A percentile compares a stretch with the other conserved stretches of the same genome.
These are phyloP conservation scores for Extremus antarcticus DNA, from an alignment of 495 filamentous ascomycete genomes.

Conservation along the genomic window DNA sequence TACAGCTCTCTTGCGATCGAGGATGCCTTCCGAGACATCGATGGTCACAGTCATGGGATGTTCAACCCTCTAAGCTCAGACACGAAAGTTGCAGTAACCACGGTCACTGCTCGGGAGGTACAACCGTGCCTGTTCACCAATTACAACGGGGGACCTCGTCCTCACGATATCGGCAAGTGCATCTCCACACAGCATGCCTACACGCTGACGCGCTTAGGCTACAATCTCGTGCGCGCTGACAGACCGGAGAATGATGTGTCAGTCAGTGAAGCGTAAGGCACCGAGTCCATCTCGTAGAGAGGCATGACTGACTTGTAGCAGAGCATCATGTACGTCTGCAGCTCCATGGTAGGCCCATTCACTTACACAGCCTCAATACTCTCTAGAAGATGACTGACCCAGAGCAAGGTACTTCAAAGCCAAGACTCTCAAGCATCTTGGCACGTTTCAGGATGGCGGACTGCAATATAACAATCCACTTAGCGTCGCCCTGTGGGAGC, in stretches of 20 bases:
- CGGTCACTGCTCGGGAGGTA: no score
- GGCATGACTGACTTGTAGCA: slow-evolving; percentile 11
- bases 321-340: slow-evolving; percentile 25
- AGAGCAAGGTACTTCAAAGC: slow-evolving; percentile 12
- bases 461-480: slow-evolving; percentile 28
- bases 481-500: slow-evolving; percentile 27
- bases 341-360: no score
- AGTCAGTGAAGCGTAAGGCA: slow-evolving; percentile 23
- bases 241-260: slow-evolving; percentile 15
- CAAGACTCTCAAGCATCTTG: slow-evolving; percentile 1
- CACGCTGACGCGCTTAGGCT: slow-evolving; percentile 26
- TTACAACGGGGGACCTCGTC: no score
- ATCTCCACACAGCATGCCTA: no score
- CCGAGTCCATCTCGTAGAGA: background rate
- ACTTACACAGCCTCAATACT: no score
- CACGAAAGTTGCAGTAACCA: no score
- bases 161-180: no score
- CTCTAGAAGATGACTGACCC: slow-evolving; percentile 12
- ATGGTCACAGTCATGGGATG: no score
- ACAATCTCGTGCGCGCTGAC: slow-evolving; percentile 15
- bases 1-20: no score
- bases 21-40: no score
- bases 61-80: no score
- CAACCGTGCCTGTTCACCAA: no score
- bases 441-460: slow-evolving; percentile 28